These are phyloP conservation scores for Colletotrichum coccodes DNA, from an alignment of 2,329 filamentous ascomycete genomes.

Conservation along the genomic window DNA sequence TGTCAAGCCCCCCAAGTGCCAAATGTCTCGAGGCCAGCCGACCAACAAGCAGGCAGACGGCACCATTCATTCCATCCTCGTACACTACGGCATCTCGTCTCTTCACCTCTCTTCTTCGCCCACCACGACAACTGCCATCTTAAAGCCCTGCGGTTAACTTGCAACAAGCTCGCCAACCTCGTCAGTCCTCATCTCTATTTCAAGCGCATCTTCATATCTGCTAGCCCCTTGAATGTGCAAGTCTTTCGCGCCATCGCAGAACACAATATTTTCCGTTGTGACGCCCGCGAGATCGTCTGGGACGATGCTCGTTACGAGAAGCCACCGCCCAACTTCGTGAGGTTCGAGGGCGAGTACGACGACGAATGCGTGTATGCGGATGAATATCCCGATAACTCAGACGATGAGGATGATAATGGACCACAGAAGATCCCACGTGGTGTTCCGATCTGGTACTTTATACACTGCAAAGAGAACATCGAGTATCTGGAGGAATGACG, in stretches of 20 bases:
- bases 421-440: not conserved
- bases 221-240: conserved; percentile 49
- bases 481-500: not conserved
- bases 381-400: not conserved
- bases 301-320: conserved; percentile 41
- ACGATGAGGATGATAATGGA: not conserved
- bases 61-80: not conserved
- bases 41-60: not conserved
- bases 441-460: not conserved
- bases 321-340: not conserved
- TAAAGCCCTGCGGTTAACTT: conserved; percentile 13
- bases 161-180: not conserved
- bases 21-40: not conserved
- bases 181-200: not conserved
- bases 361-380: not conserved
- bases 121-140: conserved; percentile 3
- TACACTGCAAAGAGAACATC: not conserved
- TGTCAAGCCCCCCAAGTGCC: not conserved
- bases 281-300: conserved; percentile 51
- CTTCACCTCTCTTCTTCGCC: not conserved
- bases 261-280: conserved; percentile 43
- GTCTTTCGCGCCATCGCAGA: conserved; percentile 48
- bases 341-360: not conserved
- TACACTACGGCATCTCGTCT: not conserved
- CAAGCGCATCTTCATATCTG: conserved; percentile 49